A percentile compares a stretch with the other conserved stretches of the same genome.
These are phyloP conservation scores for Phytophthora quininea DNA, from an alignment of 352 stramenopile genomes.

Conservation along the genomic window DNA sequence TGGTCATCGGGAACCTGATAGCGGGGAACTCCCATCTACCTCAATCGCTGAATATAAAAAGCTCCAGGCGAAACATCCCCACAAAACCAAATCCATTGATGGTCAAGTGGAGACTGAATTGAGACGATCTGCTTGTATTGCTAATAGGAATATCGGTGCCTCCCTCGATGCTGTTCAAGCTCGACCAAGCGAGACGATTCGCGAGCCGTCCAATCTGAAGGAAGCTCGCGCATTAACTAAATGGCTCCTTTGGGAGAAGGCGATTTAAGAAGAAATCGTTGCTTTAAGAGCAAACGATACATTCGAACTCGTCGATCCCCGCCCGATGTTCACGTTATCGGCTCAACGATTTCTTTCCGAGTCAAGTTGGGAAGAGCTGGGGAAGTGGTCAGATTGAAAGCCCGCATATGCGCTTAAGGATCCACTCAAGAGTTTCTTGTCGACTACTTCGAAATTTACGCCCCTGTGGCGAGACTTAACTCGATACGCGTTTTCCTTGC, in stretches of 20 bases:
- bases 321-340: conserved; percentile 4
- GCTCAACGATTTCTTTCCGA: conserved; percentile 1
- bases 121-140: not conserved
- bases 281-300: conserved; percentile 8
- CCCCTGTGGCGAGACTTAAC: too few species aligned
- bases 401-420: conserved; percentile 19
- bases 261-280: conserved; percentile 2
- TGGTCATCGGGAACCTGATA: not conserved
- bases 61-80: not conserved
- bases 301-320: conserved; percentile 16
- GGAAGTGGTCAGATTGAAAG: conserved; percentile 14
- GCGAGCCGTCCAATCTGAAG: not conserved
- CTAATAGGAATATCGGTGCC: not conserved
- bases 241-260: conserved; percentile 2
- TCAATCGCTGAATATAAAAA: not conserved
- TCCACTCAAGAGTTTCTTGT: conserved; percentile 21
- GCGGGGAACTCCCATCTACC: not conserved
- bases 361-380: conserved; percentile 1
- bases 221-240: not conserved
- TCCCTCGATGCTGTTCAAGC: not conserved
- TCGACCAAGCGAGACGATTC: not conserved
- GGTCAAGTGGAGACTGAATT: too few species aligned
- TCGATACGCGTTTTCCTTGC: too few species aligned
- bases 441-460: conserved; percentile 13
- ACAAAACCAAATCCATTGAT: too few species aligned